Evolutionary conservation across 441 rosid genomes (phyloP), one percentile per base, ranked within the genome.

Genomic region (Erysimum pusillum): DNA sequence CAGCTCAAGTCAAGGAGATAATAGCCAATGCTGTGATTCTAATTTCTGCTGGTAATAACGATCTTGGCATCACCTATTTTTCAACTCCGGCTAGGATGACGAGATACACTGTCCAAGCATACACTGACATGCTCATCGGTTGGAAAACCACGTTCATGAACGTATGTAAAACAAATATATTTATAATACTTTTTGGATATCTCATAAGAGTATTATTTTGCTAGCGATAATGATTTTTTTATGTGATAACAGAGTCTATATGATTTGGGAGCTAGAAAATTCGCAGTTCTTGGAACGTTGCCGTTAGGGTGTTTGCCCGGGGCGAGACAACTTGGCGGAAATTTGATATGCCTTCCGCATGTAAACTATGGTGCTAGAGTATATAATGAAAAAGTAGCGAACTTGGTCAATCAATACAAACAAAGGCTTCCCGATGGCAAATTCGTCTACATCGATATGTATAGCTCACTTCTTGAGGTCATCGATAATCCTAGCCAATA

Each of bases 281-380:
- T 76, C 12, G 80, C 75, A 22, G 59, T 76, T 32, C 48, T 69
- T 42, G 75, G 80, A 61, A 63, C 64, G n/a, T 7, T 76, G 10
- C 80, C 80, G 5, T 2, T 76, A 62, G 80, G 80, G 0, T 76
- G 80, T 54, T 52, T 63, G 41, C 80, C 80, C 52, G 80, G 71
- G 8, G 51, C 64, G 1, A 69, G 66, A 76, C 46, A 69, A 34
- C 6, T 15, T 28, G 0, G 0, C 11, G 71, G 41, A n/a, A 11
- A 53, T 48, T n/a, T 46, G 12, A 34, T 36, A 17, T 76, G 80
- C 53, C 54, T 53, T 31, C 49, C 63, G 2, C 0, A 18, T 11
- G 49, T 69, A 7, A 69, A 62, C 65, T 5, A 18, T 49, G 80
- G 49, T 61, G 76, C 70, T 12, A 54, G 18, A 44, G 4, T 76